Percentiles rank a stretch among this genome's conserved stretches.
Evolutionary conservation across 768 basidiomycete species (phyloP).

Genomic region (Russula earlei): DNA sequence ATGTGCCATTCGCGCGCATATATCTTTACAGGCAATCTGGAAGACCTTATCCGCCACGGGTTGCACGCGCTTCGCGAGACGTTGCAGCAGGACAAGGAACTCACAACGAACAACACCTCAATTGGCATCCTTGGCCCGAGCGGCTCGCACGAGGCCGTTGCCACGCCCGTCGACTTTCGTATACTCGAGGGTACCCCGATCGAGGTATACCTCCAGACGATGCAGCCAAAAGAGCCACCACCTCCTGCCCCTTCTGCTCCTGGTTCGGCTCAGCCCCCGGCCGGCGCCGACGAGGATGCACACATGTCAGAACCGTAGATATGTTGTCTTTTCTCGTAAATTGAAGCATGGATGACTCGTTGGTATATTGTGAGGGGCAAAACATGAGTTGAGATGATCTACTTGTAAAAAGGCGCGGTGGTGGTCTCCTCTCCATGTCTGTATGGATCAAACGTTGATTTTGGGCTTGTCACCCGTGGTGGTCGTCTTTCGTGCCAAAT

Average conservation of each 20-base stretch:
- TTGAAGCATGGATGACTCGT: neutral
- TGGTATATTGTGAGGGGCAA: neutral
- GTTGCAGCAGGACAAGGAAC: conserved; percentile 95
- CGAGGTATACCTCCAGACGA: conserved; percentile 61
- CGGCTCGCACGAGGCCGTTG: conserved; percentile 43
- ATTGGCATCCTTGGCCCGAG: conserved; percentile 84
- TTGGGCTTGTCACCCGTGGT: neutral
- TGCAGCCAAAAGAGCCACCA: conserved; percentile 60
- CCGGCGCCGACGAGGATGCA: conserved; percentile 62
- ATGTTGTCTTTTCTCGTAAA: neutral
- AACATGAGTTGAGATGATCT: neutral
- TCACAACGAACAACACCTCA: conserved; percentile 87
- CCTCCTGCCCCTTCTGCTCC: conserved; percentile 28
- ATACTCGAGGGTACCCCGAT: conserved; percentile 81
- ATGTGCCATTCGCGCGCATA: no score
- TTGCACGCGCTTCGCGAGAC: conserved; percentile 93
- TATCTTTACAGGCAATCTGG: conserved; percentile 52
- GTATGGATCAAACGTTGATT: neutral
- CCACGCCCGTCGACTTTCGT: conserved; percentile 54
- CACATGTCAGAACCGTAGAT: conserved; percentile 64
- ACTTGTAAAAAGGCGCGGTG: neutral
- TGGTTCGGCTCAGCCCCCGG: conserved; percentile 30
- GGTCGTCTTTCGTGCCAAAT: conserved; percentile 4
- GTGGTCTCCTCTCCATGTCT: neutral
- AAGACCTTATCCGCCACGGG: conserved; percentile 87